These are phyloP conservation scores for Cladophialophora psammophila DNA, from an alignment of 2,329 filamentous ascomycete species.

Conservation along the genomic window DNA sequence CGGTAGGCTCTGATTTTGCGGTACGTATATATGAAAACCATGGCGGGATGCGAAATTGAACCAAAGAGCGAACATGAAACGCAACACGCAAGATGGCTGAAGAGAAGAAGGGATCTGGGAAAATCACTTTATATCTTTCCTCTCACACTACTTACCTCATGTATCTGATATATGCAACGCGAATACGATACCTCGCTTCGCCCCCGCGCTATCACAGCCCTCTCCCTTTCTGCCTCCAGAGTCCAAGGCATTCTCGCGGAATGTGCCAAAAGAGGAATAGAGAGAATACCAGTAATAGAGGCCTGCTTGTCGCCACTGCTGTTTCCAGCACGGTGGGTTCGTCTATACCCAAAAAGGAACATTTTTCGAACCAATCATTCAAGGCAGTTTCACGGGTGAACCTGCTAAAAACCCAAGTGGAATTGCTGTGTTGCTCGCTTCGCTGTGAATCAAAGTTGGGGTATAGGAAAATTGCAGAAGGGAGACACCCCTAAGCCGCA, in stretches of 20 bases:
- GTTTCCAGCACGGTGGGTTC: neutral
- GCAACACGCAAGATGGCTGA: neutral
- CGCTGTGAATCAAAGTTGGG: neutral
- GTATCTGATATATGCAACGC: neutral
- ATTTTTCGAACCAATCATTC: slow-evolving; percentile 6
- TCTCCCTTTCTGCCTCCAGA: neutral
- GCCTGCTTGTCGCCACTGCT: neutral
- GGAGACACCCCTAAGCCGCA: neutral
- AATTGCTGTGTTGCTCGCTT: neutral
- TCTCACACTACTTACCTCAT: neutral
- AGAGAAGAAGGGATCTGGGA: neutral
- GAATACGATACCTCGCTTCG: neutral
- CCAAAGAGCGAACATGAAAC: neutral
- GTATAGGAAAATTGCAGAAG: neutral
- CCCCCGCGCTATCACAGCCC: neutral
- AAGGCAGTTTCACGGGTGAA: neutral
- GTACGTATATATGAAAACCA: slow-evolving; percentile 27
- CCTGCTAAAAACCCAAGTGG: neutral
- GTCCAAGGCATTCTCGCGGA: slow-evolving; percentile 5
- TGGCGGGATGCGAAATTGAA: neutral
- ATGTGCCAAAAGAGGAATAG: slow-evolving; percentile 6
- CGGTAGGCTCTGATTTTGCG: slow-evolving; percentile 31
- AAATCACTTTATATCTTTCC: slow-evolving; percentile 12
- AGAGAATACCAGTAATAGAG: too few relatives aligned
- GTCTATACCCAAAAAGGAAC: slow-evolving; percentile 10